Conservation (phyloP, 202 grass and related monocot genomes). For the Eragrostis tef region DNA sequence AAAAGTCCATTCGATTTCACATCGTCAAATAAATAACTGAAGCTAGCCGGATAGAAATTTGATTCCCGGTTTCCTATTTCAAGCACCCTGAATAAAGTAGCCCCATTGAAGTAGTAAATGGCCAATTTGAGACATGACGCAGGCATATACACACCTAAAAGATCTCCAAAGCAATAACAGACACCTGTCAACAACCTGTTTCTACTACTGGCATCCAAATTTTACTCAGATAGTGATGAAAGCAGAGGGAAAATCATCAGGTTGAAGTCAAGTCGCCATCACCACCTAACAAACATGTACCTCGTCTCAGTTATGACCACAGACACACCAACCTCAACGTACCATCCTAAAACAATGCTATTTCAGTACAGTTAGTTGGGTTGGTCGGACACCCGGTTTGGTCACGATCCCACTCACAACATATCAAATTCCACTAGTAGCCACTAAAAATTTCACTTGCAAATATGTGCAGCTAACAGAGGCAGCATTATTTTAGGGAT, state of each 20-base stretch:
- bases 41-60: neutral
- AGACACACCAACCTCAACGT: slow-evolving; percentile 16
- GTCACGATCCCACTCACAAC: slow-evolving; percentile 26
- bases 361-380: slow-evolving; percentile 10
- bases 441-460: neutral
- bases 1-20: neutral
- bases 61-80: neutral
- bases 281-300: slow-evolving; percentile 34
- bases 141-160: neutral
- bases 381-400: slow-evolving; percentile 22
- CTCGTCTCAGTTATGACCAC: slow-evolving; percentile 4
- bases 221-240: neutral
- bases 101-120: neutral
- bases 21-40: neutral
- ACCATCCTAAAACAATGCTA: slow-evolving; percentile 13
- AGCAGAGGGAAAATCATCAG: slow-evolving; percentile 8
- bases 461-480: neutral
- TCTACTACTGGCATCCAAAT: slow-evolving; percentile 24
- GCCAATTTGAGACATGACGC: neutral
- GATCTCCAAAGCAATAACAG: neutral
- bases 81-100: neutral
- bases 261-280: slow-evolving; percentile 26
- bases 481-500: neutral
- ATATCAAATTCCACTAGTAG: slow-evolving; percentile 20
- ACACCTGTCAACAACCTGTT: neutral